These are phyloP conservation scores for Yarrowia deformans DNA, from an alignment of 805 yeast species.

Conservation along the genomic window DNA sequence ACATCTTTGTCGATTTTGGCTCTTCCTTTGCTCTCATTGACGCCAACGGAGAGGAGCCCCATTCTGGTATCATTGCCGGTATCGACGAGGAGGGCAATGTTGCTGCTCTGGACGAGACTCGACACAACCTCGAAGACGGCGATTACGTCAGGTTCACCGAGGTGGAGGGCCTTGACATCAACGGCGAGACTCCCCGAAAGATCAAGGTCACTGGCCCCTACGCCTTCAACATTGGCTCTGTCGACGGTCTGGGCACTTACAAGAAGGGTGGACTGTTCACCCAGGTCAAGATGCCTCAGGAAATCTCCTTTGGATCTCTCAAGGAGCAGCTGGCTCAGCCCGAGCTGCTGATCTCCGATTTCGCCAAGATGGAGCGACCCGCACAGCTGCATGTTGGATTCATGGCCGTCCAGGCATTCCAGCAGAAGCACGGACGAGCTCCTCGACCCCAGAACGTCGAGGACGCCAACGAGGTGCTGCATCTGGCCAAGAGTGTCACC, in stretches of 20 bases:
- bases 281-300: slow-evolving; percentile 85
- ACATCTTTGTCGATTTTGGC: slow-evolving; percentile 90
- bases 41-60: slow-evolving; percentile 91
- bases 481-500: slow-evolving; percentile 66
- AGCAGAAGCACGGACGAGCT: slow-evolving; percentile 65
- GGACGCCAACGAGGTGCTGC: slow-evolving; percentile 73
- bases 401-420: slow-evolving; percentile 84
- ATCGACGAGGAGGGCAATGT: slow-evolving; percentile 89
- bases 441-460: slow-evolving; percentile 80
- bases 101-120: slow-evolving; percentile 87
- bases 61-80: slow-evolving; percentile 84
- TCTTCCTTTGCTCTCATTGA: slow-evolving; percentile 79
- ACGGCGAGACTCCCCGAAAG: slow-evolving; percentile 75
- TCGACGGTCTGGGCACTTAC: slow-evolving; percentile 68
- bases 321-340: slow-evolving; percentile 74
- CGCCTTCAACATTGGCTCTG: slow-evolving; percentile 75
- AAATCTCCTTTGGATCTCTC: slow-evolving; percentile 68
- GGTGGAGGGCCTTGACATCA: slow-evolving; percentile 78
- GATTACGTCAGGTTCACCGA: slow-evolving; percentile 86
- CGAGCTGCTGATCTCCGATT: slow-evolving; percentile 82
- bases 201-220: slow-evolving; percentile 93
- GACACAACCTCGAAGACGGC: slow-evolving; percentile 95
- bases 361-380: slow-evolving; percentile 93
- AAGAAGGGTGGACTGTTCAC: slow-evolving; percentile 87
- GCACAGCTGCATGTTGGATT: slow-evolving; percentile 89